Base-by-base conservation (phyloP, 805 yeast genomes). In the Zygosaccharomyces gambellarensis region DNA sequence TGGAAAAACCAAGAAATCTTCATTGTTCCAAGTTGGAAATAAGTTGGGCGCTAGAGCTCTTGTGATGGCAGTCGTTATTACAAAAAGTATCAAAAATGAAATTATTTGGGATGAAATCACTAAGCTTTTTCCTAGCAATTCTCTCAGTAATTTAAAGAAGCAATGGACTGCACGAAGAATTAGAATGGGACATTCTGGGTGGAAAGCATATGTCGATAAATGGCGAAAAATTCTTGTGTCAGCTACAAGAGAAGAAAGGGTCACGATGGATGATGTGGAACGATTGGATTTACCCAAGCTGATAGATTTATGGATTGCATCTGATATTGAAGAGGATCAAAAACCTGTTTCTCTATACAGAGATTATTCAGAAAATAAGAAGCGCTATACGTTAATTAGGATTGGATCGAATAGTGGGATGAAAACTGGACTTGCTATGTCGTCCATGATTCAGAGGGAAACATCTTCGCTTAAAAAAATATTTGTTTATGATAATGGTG, bases 401-500 rank as follows among this genome's bases (percentile, higher is more conserved):
- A 66, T 67, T 17, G 36, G 57, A 5, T 62, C 56, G 12, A 52
- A 53, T 3, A 47, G 50, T 32, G 70, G 64, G 2, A 53, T 60
- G 14, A 56, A 65, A 27, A 69, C 60, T 29, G 81, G 79, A 22
- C 72, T 78, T 45, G 81, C 75, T 39, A 78, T 76, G 45, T 73
- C 78, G 27, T 83, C 95, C 1, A 81, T 87, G 84, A 70, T 84
- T 47, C 89, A 84, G 57, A 78, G 85, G 47, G 90, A 87, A 56
- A 77, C 77, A 9, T 68, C 73, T 25, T 65, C 83, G 43, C 65
- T 79, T 0, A 71, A 70, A 32, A 67, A 71, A 1, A 67, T 47
- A 19, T 49, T 48, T 30, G 36, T 25, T 25, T 52, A 49, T 30
- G 48, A 59, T 54, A 12, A 54, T 49, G 30, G 49, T 47, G 45